Evolutionary conservation across 805 yeast genomes (phyloP), one percentile per base, ranked within the genome.

Genomic region (Saccharomycopsis oosterbeekiorum): DNA sequence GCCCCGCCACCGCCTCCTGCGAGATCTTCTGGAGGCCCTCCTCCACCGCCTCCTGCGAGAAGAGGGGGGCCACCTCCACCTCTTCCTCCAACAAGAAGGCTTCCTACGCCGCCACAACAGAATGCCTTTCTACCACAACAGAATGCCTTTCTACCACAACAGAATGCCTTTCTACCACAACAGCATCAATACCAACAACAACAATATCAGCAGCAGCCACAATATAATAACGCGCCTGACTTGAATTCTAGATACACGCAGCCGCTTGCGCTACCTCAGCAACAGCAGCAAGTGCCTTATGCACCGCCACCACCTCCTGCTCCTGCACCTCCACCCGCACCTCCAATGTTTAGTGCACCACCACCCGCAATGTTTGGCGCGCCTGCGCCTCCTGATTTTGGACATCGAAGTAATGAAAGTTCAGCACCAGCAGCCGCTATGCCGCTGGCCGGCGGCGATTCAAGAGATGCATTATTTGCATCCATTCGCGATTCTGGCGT

Each of bases 401-500:
- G 53, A 6, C 53, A 47, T 12, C 19, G 34, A 21, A 11, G 9
- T 11, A 65, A 69, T 6, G 67, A 73, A 3, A 71, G 69, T 24
- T 37, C 69, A 58, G 43, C 51, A 39, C 64, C 62, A 40, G 12
- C 62, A 40, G 4, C 12, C 9, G 61, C 63, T 34, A 53, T 17
- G 1, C 62, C 75, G 63, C 60, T 73, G 61, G 63, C 76, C 68
- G 60, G 73, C 67, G 56, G 83, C 75, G 58, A 51, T 4, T 85
- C 85, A 0, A 77, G 96, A 67, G 96, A 88, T 71, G 96, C 96
- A 0, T 77, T 93, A 51, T 76, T 93, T 63, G 88, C 96, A 0
- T 89, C 97, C 0, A 93, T 93, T 66, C 79, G 97, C 67, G 83
- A 85, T 43, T 85, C 97, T 0, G 86, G 85, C 14, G 43, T 92